These are phyloP conservation scores for Boechera retrofracta DNA, from an alignment of 345 rosid genomes.

Conservation along the genomic window DNA sequence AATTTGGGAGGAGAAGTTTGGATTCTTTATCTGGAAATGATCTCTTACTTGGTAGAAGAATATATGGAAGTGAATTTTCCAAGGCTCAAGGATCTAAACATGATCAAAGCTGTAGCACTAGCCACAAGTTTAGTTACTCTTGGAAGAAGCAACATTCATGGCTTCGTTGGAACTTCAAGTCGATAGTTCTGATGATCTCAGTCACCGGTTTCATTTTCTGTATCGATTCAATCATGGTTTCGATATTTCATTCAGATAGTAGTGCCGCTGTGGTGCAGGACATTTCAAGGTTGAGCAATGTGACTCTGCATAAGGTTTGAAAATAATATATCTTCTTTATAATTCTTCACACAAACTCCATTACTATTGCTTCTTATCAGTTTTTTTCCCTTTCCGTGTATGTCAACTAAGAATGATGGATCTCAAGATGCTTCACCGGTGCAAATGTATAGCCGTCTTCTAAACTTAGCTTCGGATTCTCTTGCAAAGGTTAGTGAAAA, in stretches of 20 bases:
- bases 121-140: constrained; percentile 51
- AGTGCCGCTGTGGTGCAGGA: constrained; percentile 36
- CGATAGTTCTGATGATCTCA: constrained; percentile 53
- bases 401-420: constrained; percentile 46
- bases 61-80: constrained; percentile 52
- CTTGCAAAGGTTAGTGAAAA: constrained; percentile 68
- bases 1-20: constrained; percentile 46
- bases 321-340: background rate
- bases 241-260: constrained; percentile 58
- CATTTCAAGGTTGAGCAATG: constrained; percentile 49
- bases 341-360: background rate
- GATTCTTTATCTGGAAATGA: constrained; percentile 57
- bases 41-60: constrained; percentile 62
- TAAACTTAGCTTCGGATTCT: constrained; percentile 67
- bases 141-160: constrained; percentile 65
- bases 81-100: constrained; percentile 55
- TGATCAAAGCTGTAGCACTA: constrained; percentile 50
- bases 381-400: background rate
- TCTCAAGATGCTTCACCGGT: constrained; percentile 53
- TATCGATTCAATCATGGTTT: constrained; percentile 71
- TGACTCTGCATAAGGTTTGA: constrained; percentile 57
- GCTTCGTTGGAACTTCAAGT: constrained; percentile 58
- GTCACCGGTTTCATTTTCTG: constrained; percentile 57
- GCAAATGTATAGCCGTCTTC: constrained; percentile 73
- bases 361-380: constrained; percentile 11